Percentiles rank a stretch among this genome's conserved stretches.
phyloP scores from a whole-genome alignment of 495 filamentous ascomycete species.

The Penicillium salamii region DNA sequence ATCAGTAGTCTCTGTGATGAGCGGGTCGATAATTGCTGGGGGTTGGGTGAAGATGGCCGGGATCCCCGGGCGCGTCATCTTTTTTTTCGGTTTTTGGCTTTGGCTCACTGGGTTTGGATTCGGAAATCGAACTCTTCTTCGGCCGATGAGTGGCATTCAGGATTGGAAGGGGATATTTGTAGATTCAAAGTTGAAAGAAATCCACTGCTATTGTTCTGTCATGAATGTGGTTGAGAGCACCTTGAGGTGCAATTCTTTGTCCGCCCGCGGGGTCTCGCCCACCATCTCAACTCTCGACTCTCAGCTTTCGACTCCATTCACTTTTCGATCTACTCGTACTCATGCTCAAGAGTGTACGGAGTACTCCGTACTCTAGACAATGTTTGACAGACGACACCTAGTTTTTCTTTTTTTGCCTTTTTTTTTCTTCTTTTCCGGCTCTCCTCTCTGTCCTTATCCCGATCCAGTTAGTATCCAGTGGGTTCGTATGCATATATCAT shows the following conservation, averaged over 20 bases:
- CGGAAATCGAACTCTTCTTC: constrained; percentile 42
- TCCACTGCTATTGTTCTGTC: constrained; percentile 2
- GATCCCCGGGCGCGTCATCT: constrained; percentile 43
- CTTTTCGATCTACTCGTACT: too few species aligned
- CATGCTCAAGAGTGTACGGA: too few species aligned
- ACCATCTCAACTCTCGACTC: background rate
- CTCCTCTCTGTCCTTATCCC: too few species aligned
- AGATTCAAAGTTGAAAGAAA: background rate
- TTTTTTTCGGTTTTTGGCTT: constrained; percentile 11
- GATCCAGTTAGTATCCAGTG: too few species aligned
- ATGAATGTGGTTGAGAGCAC: constrained; percentile 1
- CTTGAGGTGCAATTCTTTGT: background rate
- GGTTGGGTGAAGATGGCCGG: constrained; percentile 62
- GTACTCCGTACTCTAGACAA: background rate
- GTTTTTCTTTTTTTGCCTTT: background rate
- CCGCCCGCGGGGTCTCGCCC: background rate
- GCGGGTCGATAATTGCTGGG: constrained; percentile 63
- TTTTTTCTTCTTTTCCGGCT: background rate
- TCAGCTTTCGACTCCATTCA: background rate
- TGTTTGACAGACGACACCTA: background rate
- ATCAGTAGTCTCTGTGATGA: constrained; percentile 64
- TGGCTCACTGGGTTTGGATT: constrained; percentile 4
- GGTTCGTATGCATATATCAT: background rate
- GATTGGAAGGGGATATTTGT: background rate
- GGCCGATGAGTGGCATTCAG: constrained; percentile 38